Base-by-base conservation (phyloP, 179 eudicot species). In the Vitellaria paradoxa region DNA sequence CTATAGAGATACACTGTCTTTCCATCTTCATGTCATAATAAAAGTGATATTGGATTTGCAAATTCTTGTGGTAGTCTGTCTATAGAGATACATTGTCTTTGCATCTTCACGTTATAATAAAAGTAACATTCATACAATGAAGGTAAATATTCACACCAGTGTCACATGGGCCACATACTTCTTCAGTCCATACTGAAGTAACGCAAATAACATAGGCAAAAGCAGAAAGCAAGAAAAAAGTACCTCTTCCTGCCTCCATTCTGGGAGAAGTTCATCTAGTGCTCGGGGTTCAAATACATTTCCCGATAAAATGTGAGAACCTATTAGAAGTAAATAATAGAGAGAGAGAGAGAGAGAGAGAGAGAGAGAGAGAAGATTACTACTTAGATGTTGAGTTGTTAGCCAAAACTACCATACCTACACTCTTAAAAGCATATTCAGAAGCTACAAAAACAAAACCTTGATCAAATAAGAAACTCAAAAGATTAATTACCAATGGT, bases 211-310 rank as follows among this genome's bases (percentile, higher is more conserved):
- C 15, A 55, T 3, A 68, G 17, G 30, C 52, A 50, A 26, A 52
- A 59, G 21, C n/a, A 49, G 70, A 74, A 62, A 49, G 24, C 37
- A 57, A 53, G 47, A 53, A 81, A 67, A 70, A 20, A 47, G 64
- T 72, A 95, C 97, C 92, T 87, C 92, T 70, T 93, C 95, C 64
- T 88, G 82, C 82, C 84, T 93, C 99, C 99, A 96, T 2, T 87
- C 79, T 9, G 99, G 99, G 62, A 96, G 82, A 82, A 96, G 97
- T 84, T 96, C 99, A 87, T 96, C 85, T 86, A 96, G 68, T 61
- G 99, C 98, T 23, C 98, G 96, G 52, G 99, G 92, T 84, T 96
- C 97, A 82, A 96, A 96, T 37, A 96, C 99, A 86, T 96, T 96
- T 21, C 99, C 99, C n/a, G 99, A 96, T 73, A 93, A 72, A 65